Base-by-base conservation (phyloP, 2,329 filamentous ascomycete species). In the Nectriaceae sp. region DNA sequence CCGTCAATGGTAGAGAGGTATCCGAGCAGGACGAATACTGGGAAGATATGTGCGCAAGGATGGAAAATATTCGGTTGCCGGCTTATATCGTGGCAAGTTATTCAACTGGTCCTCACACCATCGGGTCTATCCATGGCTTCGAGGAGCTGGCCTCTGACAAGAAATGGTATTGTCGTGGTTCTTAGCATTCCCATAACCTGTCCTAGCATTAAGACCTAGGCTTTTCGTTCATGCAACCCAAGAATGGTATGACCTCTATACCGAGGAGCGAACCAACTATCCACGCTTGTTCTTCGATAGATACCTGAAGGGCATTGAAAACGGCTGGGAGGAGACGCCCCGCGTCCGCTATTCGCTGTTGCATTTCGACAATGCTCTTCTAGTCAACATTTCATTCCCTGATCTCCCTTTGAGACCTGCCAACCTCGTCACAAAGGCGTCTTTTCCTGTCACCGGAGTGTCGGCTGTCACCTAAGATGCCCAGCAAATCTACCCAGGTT, bases 191-290 rank as follows among this genome's bases (percentile, higher is more conserved):
- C n/a, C n/a, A 31, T 31, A 8, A 10, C 26, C 26, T 31, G 10
- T 31, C 15, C 26, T 31, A 31, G 15, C 26, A 31, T n/a, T n/a
- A n/a, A n/a, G n/a, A 31, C 26, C 15, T 62, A 64, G 61, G 62
- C 29, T 41, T 3, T 52, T 53, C 5, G 47, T 65, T 0, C 63
- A 66, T 37, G 26, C 49, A 1, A 58, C 58, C 0, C 61, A 65
- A 26, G 63, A 67, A 29, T 65, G 64, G 62, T 49, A 57, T 21
- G 63, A 66, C 37, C n/a, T 66, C 1, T 66, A 65, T 42, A 47
- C 24, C 6, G 24, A 42, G 2, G 45, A 53, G 4, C 36, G 49
- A 1, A 60, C 35, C 0, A 54, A 63, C 16, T 60, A 66, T 8
- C 40, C 65, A 3, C 55, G 56, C 11, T 21, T 36, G 39, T 61